Conservation (phyloP, 2,329 filamentous ascomycete genomes). For the Ilyonectria destructans region DNA sequence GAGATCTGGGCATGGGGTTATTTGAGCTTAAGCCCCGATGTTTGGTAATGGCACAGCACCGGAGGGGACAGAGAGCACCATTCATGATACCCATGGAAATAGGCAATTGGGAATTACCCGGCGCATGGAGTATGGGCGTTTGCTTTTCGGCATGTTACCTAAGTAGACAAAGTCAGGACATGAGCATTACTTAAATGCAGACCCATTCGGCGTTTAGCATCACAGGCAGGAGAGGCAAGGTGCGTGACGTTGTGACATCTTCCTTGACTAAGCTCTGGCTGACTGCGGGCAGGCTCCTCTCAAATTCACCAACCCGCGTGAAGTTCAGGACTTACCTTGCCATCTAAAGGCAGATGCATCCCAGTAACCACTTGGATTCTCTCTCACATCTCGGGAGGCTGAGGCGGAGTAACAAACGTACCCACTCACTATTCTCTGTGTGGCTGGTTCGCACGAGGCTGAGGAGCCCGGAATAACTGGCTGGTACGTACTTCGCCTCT, state of each 20-base stretch:
- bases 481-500: constrained; percentile 38
- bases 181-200: background rate
- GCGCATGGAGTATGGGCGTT: constrained; percentile 18
- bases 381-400: constrained; percentile 10
- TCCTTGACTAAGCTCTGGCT: too few species aligned
- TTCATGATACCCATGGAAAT: constrained; percentile 25
- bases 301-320: too few species aligned
- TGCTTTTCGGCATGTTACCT: background rate
- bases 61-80: background rate
- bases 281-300: background rate
- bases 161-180: background rate
- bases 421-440: constrained; percentile 9
- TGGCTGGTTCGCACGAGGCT: constrained; percentile 33
- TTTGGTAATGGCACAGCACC: background rate
- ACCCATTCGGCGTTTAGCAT: too few species aligned
- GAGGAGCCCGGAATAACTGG: constrained; percentile 29
- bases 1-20: too few species aligned
- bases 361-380: background rate
- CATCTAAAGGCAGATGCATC: background rate
- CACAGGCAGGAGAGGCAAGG: background rate
- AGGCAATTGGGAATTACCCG: background rate
- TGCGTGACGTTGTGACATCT: background rate
- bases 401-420: background rate
- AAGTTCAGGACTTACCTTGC: background rate
- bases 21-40: background rate